Evolutionary conservation across 2,329 filamentous ascomycete species (phyloP).

Genomic region (Neonectria magnoliae): DNA sequence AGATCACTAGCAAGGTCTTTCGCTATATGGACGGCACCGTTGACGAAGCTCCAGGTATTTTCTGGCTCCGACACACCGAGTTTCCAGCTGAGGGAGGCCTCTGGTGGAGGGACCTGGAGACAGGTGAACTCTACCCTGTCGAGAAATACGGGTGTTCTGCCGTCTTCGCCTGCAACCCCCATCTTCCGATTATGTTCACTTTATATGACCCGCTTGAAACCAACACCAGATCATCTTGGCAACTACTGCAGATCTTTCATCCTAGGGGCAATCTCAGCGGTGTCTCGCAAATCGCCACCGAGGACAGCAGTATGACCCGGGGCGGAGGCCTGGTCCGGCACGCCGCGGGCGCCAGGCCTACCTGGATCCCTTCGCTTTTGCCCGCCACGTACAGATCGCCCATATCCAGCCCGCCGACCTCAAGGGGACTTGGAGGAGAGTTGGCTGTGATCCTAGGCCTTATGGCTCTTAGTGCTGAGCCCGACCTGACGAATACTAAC

Average conservation of each 20-base stretch:
- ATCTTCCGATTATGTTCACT: slow-evolving; percentile 48
- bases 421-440: slow-evolving; percentile 50
- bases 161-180: slow-evolving; percentile 51
- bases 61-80: slow-evolving; percentile 31
- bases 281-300: slow-evolving; percentile 43
- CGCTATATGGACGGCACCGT: slow-evolving; percentile 48
- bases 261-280: slow-evolving; percentile 27
- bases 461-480: slow-evolving; percentile 48
- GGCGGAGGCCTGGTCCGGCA: slow-evolving; percentile 37
- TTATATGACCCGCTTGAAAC: slow-evolving; percentile 32
- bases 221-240: slow-evolving; percentile 33
- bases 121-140: not conserved
- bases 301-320: slow-evolving; percentile 24
- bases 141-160: slow-evolving; percentile 40
- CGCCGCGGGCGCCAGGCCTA: slow-evolving; percentile 45
- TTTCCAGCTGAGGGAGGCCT: slow-evolving; percentile 12
- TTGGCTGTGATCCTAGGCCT: slow-evolving; percentile 51
- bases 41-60: slow-evolving; percentile 31
- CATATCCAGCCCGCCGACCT: slow-evolving; percentile 18
- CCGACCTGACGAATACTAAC: not conserved
- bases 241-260: slow-evolving; percentile 45
- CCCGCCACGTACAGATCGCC: slow-evolving; percentile 45
- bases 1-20: slow-evolving; percentile 48
- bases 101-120: slow-evolving; percentile 4
- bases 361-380: slow-evolving; percentile 53